phyloP scores from a whole-genome alignment of 140 eudicot species.

The Erigeron philadelphicus region DNA sequence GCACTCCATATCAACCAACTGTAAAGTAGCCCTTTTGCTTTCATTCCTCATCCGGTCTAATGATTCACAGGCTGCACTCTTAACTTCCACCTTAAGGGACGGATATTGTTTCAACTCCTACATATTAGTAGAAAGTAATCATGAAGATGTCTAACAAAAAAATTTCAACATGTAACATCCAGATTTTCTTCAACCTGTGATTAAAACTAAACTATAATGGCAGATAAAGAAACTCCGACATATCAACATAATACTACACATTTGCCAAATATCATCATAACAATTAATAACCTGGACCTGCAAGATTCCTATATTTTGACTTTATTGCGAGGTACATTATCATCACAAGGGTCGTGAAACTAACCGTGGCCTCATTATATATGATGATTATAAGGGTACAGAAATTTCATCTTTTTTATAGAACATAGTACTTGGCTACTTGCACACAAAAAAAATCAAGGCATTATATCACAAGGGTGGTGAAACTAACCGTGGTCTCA shows the following conservation, averaged over 20 bases:
- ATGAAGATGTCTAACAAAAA: neutral
- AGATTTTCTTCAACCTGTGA: neutral
- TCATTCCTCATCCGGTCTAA: slow-evolving; percentile 80
- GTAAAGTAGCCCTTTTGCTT: slow-evolving; percentile 81
- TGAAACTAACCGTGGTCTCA: slow-evolving; percentile 63
- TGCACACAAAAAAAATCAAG: neutral
- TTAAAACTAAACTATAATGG: too few species aligned
- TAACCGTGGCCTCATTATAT: slow-evolving; percentile 54
- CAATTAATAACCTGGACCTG: neutral
- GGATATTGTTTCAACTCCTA: slow-evolving; percentile 93
- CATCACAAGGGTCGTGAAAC: slow-evolving; percentile 23
- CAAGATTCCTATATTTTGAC: neutral
- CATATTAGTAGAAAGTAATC: slow-evolving; percentile 3
- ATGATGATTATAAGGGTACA: neutral
- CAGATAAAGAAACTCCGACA: too few species aligned
- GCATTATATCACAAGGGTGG: slow-evolving; percentile 4
- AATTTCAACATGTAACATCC: neutral
- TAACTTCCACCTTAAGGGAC: slow-evolving; percentile 70
- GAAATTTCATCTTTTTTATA: too few species aligned
- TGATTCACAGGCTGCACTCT: slow-evolving; percentile 70
- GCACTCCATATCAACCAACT: slow-evolving; percentile 95
- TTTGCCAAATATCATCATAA: neutral
- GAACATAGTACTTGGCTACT: neutral
- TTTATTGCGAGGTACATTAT: neutral
- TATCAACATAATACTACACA: too few species aligned